Base-by-base conservation (phyloP, 352 stramenopile species). In the Phytopythium aichiense region DNA sequence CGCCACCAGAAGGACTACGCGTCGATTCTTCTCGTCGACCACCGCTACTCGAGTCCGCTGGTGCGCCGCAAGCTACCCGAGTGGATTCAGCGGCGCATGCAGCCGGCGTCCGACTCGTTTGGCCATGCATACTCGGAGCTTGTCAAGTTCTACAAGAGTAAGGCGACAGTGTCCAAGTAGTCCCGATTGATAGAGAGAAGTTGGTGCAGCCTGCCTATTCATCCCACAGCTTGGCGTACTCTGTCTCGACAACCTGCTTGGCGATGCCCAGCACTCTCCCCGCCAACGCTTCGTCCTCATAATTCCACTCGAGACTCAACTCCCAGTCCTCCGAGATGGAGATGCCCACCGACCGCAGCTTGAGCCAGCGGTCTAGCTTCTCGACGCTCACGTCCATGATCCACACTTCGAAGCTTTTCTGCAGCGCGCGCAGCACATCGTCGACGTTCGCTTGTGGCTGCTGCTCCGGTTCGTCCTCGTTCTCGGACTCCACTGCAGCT, bases 1-100 rank as follows among this genome's bases (percentile, higher is more conserved):
- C 87, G 98, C 2, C 97, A 99, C 73, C 91, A 91, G 37, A 92
- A 95, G 30, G 98, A 99, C 72, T 99, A 98, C 71, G 95, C 97
- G 7, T 87, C 87, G 28, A 98, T 99, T 63, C 68, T 99, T 20
- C 76, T 99, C 15, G 73, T 98, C 51, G 98, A 99, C 72, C 74
- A 86, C 71, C 88, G 98, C 18, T 99, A 99, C 65, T 72, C 73
- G 37, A 92, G 64, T 51, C 61, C 71, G 33, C 45, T 66, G 8
- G 83, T 92, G 66, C 84, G 85, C 23, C 81, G 68, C 15, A 81
- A 84, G 7, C 63, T 96, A 4, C 87, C 87, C 5, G 72, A 85
- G 58, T 96, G 87, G 87, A 96, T 96, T 53, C 86, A 96, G 55
- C 71, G 77, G 49, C 82, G 84, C 15, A 74, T 93, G 37, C 79